Percentiles rank a stretch among this genome's conserved stretches.
Evolutionary conservation across 768 basidiomycete genomes (phyloP).

Genomic region (Kwoniella sp.): DNA sequence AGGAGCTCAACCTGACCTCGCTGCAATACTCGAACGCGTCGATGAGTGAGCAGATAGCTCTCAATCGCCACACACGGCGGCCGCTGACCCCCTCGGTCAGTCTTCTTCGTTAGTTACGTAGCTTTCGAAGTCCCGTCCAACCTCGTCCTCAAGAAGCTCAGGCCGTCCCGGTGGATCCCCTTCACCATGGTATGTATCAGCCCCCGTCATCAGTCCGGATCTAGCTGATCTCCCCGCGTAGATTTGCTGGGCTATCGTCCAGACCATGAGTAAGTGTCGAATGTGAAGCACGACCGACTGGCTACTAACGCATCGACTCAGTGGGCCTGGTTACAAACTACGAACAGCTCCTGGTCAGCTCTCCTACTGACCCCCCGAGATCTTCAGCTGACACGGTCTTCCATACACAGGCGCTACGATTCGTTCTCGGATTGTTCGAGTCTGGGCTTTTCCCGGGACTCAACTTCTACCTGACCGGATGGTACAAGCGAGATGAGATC

Average conservation of each 20-base stretch:
- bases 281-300: background rate
- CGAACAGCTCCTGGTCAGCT: slow-evolving; percentile 40
- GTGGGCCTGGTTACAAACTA: slow-evolving; percentile 48
- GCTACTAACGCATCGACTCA: background rate
- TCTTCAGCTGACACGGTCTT: no score
- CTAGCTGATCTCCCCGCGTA: background rate
- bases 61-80: no score
- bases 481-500: slow-evolving; percentile 47
- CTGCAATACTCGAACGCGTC: slow-evolving; percentile 43
- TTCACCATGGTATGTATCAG: slow-evolving; percentile 39
- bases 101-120: slow-evolving; percentile 48
- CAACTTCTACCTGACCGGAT: slow-evolving; percentile 47
- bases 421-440: slow-evolving; percentile 44
- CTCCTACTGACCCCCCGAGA: no score
- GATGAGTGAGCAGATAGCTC: slow-evolving; percentile 28
- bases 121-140: slow-evolving; percentile 48
- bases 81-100: slow-evolving; percentile 6
- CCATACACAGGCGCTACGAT: no score
- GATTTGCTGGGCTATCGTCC: slow-evolving; percentile 46
- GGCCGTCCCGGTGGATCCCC: slow-evolving; percentile 46
- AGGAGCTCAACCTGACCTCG: slow-evolving; percentile 37
- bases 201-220: slow-evolving; percentile 4
- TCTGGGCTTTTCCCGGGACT: slow-evolving; percentile 39
- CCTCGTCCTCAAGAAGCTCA: slow-evolving; percentile 43
- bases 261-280: slow-evolving; percentile 35